Conservation (phyloP, 108 stramenopile genomes). For the Nitzschia palea region DNA sequence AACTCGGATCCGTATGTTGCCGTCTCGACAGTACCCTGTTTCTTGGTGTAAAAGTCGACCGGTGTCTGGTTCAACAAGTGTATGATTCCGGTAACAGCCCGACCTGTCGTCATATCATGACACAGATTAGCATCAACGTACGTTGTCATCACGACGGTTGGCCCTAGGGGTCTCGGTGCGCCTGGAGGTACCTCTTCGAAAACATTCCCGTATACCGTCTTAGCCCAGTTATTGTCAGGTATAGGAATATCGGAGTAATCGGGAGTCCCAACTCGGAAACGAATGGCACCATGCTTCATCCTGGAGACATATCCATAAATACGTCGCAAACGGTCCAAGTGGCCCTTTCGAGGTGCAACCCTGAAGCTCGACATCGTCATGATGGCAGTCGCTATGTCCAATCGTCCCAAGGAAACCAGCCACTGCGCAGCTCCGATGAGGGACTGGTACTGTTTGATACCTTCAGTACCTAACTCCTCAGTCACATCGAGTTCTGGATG, state of each 20-base stretch:
- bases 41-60: slow-evolving; percentile 38
- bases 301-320: slow-evolving; percentile 29
- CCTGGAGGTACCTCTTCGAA: slow-evolving; percentile 1
- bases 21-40: slow-evolving; percentile 41
- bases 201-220: slow-evolving; percentile 1
- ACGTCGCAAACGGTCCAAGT: slow-evolving; percentile 20
- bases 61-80: too few species aligned
- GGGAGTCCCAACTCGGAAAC: slow-evolving; percentile 13
- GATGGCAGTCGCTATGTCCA: slow-evolving; percentile 31
- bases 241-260: slow-evolving; percentile 4
- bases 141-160: too few species aligned
- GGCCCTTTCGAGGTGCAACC: slow-evolving; percentile 15
- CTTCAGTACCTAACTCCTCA: neutral
- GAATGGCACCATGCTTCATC: slow-evolving; percentile 19
- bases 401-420: slow-evolving; percentile 26
- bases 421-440: slow-evolving; percentile 24
- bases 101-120: neutral
- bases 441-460: slow-evolving; percentile 2
- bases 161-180: slow-evolving; percentile 22
- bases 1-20: slow-evolving; percentile 41
- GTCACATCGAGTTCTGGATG: slow-evolving; percentile 13
- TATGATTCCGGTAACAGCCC: slow-evolving; percentile 7
- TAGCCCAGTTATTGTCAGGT: neutral
- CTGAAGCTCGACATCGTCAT: slow-evolving; percentile 27
- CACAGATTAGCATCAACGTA: too few species aligned